A percentile compares a stretch with the other conserved stretches of the same genome.
phyloP scores from a whole-genome alignment of 345 rosid species.

The Eucalyptus marginata region DNA sequence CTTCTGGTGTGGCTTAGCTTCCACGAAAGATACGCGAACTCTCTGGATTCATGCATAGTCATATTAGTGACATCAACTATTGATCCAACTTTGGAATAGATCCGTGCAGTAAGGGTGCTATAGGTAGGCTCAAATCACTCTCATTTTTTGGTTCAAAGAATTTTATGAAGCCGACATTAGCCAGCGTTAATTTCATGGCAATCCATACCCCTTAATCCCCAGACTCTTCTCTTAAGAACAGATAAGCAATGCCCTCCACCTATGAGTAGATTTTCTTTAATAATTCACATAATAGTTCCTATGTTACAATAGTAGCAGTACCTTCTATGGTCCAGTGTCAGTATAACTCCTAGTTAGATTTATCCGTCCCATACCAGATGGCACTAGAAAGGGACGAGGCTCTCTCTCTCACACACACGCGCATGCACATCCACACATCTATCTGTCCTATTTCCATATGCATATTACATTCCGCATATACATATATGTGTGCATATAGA shows the following conservation, averaged over 20 bases:
- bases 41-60: constrained; percentile 10
- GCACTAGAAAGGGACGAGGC: not conserved
- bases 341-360: not conserved
- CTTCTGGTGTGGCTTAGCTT: constrained; percentile 73
- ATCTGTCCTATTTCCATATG: not conserved
- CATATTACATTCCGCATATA: not conserved
- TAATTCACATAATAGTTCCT: not conserved
- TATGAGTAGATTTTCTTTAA: not conserved
- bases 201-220: not conserved
- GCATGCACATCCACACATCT: not conserved
- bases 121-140: not conserved
- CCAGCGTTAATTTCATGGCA: too few relatives aligned
- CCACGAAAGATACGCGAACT: constrained; percentile 49
- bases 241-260: not conserved
- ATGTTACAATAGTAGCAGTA: not conserved
- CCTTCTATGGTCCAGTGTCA: not conserved
- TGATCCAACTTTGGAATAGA: not conserved
- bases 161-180: too few relatives aligned
- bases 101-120: not conserved
- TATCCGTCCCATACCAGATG: not conserved
- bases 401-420: not conserved
- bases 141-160: not conserved
- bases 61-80: not conserved
- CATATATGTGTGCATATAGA: not conserved
- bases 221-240: not conserved